Conservation (phyloP, 1,284 basidiomycete genomes). For the Austroboletus niveus region DNA sequence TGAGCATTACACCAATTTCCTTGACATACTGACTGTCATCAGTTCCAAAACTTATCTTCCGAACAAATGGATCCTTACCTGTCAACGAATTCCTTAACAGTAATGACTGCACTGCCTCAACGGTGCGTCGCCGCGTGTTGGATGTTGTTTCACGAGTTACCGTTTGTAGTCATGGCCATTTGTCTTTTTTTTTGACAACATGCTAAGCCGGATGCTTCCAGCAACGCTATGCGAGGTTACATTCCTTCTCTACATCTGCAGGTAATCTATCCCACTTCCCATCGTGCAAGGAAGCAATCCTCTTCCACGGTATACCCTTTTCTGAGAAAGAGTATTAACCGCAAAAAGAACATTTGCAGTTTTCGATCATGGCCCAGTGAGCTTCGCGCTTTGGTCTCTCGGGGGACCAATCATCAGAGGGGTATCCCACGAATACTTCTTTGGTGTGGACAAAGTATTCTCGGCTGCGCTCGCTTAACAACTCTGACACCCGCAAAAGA, state of each 20-base stretch:
- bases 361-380: conserved; percentile 20
- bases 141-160: too few relatives aligned
- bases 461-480: conserved; percentile 32
- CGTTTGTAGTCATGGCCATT: too few relatives aligned
- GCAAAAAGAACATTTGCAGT: conserved; percentile 27
- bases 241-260: conserved; percentile 21
- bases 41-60: too few relatives aligned
- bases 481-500: conserved; percentile 11
- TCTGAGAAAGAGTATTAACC: conserved; percentile 16
- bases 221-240: conserved; percentile 12
- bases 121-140: too few relatives aligned
- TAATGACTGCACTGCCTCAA: too few relatives aligned
- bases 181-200: too few relatives aligned
- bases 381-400: conserved; percentile 25
- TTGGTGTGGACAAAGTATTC: conserved; percentile 12
- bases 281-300: conserved; percentile 19
- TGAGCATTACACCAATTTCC: too few relatives aligned
- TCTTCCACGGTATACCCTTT: conserved; percentile 21
- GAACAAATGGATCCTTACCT: too few relatives aligned
- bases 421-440: background rate
- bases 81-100: too few relatives aligned
- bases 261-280: conserved; percentile 26
- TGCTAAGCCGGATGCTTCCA: too few relatives aligned
- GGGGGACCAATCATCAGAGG: conserved; percentile 21
- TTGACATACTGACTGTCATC: too few relatives aligned